Evolutionary conservation across 331 rosid species (phyloP), one percentile per base, ranked within the genome.

Genomic region (Quercus tomentella): DNA sequence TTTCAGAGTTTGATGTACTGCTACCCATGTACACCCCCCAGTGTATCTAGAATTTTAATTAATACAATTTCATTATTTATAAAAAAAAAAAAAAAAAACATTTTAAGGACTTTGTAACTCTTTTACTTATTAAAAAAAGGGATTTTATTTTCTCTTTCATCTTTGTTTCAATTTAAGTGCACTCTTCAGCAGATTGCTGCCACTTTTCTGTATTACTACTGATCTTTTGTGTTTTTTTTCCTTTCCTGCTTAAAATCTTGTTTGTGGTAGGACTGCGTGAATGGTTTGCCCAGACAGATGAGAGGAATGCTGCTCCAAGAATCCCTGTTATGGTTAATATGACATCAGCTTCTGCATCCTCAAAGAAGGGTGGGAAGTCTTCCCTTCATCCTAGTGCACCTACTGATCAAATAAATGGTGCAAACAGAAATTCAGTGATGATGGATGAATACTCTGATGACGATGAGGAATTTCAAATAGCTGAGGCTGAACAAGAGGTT

Each of bases 271-370:
- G 98, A 76, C 86, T 96, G 76, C 96, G 99, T 6, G 99, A 96
- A 80, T 96, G 97, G 97, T 93, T 93, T 88, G 77, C 98, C 62
- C 99, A 93, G 74, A 88, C 97, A 73, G 99, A 96, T 86, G 96
- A 96, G 89, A 91, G 97, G 82, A 93, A 76, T 78, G 98, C 99
- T 83, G 92, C 90, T 81, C 93, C 98, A 16, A 91, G 99, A 86
- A 93, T 96, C 78, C 98, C 99, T 25, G 98, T 93, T 73, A 96
- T 96, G 99, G 99, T 96, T 86, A 96, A 93, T 88, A 96, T 96
- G 99, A 79, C 96, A 71, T 96, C 99, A 65, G 76, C 99, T 80
- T 87, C 94, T 45, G 88, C 65, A 85, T 80, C 97, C 75, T 87
- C 94, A 77, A 88, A 85, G 85, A 90, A 89, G 87, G 86, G 79